Conservation (phyloP, 2,329 filamentous ascomycete genomes). For the Aspergillus sp. region DNA sequence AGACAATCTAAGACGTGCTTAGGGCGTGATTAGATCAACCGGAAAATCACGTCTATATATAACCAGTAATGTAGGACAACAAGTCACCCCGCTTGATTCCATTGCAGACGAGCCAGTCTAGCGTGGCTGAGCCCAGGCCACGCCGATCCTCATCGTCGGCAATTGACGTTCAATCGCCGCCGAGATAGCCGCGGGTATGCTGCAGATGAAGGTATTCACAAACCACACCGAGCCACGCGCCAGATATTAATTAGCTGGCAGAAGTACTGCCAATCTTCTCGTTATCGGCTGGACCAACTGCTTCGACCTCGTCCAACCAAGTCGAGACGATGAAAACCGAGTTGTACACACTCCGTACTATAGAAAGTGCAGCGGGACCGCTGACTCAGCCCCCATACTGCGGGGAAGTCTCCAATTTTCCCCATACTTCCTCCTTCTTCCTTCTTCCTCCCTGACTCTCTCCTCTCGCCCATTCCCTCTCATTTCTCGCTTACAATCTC, state of each 20-base stretch:
- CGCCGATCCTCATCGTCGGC: slow-evolving; percentile 2
- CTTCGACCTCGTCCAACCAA: not conserved
- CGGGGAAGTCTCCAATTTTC: not conserved
- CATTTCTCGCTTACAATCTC: too few species aligned
- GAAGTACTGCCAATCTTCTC: not conserved
- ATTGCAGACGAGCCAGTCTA: too few species aligned
- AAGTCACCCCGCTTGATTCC: too few species aligned
- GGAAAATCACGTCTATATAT: too few species aligned
- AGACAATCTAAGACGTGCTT: too few species aligned
- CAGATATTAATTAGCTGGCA: not conserved
- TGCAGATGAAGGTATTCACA: not conserved
- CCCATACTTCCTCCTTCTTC: not conserved
- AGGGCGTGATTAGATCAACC: too few species aligned
- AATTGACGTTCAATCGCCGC: slow-evolving; percentile 1
- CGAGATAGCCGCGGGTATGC: not conserved
- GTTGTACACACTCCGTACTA: too few species aligned
- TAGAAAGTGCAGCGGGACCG: too few species aligned
- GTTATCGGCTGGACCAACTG: not conserved
- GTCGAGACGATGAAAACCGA: not conserved
- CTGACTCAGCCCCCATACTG: not conserved
- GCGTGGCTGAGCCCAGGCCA: not conserved
- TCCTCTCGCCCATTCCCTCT: too few species aligned
- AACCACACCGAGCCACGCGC: not conserved
- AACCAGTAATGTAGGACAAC: too few species aligned
- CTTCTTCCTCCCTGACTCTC: too few species aligned